Percentiles rank a stretch among this genome's conserved stretches.
These are phyloP conservation scores for Aspergillus nomiae DNA, from an alignment of 2,329 filamentous ascomycete genomes.

Conservation along the genomic window DNA sequence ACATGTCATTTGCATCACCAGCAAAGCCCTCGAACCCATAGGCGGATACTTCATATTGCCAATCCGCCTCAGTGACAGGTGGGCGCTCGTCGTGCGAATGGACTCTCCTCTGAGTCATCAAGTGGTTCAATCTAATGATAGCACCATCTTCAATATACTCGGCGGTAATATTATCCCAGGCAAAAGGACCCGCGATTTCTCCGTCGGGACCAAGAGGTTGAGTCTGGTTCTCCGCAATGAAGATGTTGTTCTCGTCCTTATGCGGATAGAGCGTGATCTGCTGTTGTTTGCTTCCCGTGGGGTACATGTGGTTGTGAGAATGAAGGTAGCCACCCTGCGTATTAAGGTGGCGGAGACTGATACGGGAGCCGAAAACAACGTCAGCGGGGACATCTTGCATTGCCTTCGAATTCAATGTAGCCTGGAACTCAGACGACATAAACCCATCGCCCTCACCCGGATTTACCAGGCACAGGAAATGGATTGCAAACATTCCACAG, in stretches of 20 bases:
- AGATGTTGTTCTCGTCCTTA: constrained; percentile 98
- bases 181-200: constrained; percentile 75
- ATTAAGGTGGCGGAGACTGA: constrained; percentile 89
- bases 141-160: constrained; percentile 76
- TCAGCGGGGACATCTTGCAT: constrained; percentile 96
- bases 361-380: constrained; percentile 82
- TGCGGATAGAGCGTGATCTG: constrained; percentile 98
- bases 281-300: constrained; percentile 95
- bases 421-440: constrained; percentile 99
- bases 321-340: constrained; percentile 98
- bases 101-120: constrained; percentile 79
- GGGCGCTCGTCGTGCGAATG: constrained; percentile 92
- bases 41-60: constrained; percentile 94
- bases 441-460: constrained; percentile 97
- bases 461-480: constrained; percentile 90
- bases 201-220: constrained; percentile 79
- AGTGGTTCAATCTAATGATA: constrained; percentile 80
- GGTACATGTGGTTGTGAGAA: constrained; percentile 97
- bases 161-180: constrained; percentile 76
- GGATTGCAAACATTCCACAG: constrained; percentile 94
- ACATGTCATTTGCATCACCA: constrained; percentile 94
- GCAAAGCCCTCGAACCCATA: constrained; percentile 97
- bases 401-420: constrained; percentile 91
- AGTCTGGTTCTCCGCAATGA: constrained; percentile 93
- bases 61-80: constrained; percentile 82